A percentile compares a stretch with the other conserved stretches of the same genome.
Evolutionary conservation across 306 rosid genomes (phyloP).

Genomic region (Vigna trinervia): DNA sequence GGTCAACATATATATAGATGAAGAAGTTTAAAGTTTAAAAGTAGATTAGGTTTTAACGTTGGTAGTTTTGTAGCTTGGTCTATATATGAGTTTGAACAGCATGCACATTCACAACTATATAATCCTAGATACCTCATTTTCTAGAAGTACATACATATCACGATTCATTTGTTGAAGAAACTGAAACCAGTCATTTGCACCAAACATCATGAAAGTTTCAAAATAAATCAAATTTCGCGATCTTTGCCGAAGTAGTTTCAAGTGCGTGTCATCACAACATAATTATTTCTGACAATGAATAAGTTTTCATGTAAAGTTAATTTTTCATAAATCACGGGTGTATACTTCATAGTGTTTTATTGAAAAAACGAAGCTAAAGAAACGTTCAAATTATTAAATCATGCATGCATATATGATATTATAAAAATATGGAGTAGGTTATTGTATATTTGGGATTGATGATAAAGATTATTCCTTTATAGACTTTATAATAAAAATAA

Average conservation of each 20-base stretch:
- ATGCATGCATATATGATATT: background rate
- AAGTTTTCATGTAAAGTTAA: no score
- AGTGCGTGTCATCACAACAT: background rate
- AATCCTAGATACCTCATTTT: constrained; percentile 20
- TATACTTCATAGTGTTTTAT: no score
- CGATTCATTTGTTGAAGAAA: background rate
- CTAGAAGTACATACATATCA: constrained; percentile 19
- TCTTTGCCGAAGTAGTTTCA: no score
- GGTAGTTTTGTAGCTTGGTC: background rate
- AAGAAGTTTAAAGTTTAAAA: constrained; percentile 1
- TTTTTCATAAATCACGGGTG: no score
- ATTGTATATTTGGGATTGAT: background rate
- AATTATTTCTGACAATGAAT: background rate
- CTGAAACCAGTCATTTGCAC: background rate
- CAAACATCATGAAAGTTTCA: no score
- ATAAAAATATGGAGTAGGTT: background rate
- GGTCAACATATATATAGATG: constrained; percentile 15
- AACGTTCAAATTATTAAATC: background rate
- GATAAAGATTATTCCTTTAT: background rate
- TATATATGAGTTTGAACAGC: constrained; percentile 10
- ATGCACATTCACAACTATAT: background rate
- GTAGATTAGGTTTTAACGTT: background rate
- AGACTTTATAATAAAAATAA: background rate
- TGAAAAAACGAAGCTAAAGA: no score
- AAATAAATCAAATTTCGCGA: no score